Conservation (phyloP, 306 rosid genomes). For the Lotus japonicus region DNA sequence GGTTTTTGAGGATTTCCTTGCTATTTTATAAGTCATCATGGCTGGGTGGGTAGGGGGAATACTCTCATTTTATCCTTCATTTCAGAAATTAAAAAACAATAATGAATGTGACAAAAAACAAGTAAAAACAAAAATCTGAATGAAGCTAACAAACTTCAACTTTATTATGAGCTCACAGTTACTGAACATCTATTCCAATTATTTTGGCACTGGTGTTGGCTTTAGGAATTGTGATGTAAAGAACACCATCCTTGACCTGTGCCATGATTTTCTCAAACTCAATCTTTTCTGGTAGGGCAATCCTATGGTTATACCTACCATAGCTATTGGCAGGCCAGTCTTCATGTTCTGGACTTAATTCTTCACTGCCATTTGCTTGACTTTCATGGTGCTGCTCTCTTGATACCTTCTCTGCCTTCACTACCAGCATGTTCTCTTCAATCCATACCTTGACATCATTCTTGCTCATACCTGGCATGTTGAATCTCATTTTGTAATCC, state of each 20-base stretch:
- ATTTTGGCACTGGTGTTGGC: background rate
- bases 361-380: constrained; percentile 4
- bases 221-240: constrained; percentile 29
- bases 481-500: constrained; percentile 27
- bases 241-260: constrained; percentile 27
- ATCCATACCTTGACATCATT: constrained; percentile 34
- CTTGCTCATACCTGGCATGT: constrained; percentile 34
- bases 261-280: constrained; percentile 32
- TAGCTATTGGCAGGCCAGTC: constrained; percentile 26
- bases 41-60: background rate
- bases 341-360: background rate
- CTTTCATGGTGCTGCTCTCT: background rate
- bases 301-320: constrained; percentile 25
- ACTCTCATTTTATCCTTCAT: background rate
- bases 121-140: background rate
- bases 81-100: background rate
- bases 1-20: background rate
- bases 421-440: constrained; percentile 31
- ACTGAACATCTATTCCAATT: constrained; percentile 24
- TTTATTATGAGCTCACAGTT: background rate
- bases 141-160: background rate
- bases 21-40: constrained; percentile 1
- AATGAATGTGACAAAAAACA: too few relatives aligned
- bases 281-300: constrained; percentile 18
- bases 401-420: constrained; percentile 25